phyloP scores from a whole-genome alignment of 2,329 filamentous ascomycete genomes.

The Botrytis tulipae region DNA sequence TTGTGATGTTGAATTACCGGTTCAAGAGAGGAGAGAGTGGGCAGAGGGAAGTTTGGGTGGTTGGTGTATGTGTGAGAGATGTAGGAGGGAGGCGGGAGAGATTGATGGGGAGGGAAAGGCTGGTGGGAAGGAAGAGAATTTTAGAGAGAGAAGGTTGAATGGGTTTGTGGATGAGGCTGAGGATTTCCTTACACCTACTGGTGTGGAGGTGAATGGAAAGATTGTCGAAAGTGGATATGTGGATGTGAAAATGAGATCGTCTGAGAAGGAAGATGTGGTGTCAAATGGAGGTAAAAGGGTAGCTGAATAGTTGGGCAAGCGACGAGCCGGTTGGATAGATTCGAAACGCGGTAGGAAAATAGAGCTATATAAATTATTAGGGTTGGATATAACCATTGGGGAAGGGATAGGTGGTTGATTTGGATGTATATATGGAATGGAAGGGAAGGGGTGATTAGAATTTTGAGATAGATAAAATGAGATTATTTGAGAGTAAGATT shows the following conservation, averaged over 20 bases:
- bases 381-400: background rate
- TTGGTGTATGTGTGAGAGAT: constrained; percentile 82
- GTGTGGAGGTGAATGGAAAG: background rate
- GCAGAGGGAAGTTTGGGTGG: constrained; percentile 84
- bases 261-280: background rate
- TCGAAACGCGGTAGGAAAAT: background rate
- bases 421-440: background rate
- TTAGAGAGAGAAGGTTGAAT: background rate
- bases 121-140: background rate
- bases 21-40: constrained; percentile 84
- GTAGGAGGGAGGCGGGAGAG: constrained; percentile 63
- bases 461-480: background rate
- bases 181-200: background rate
- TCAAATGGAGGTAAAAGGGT: background rate
- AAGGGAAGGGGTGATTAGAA: background rate
- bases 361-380: background rate
- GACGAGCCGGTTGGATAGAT: background rate
- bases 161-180: background rate
- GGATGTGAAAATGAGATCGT: no score
- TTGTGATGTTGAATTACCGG: constrained; percentile 77
- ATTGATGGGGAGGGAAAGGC: background rate
- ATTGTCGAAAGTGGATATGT: background rate
- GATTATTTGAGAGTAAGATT: background rate
- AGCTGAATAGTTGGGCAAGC: background rate
- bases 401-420: background rate